Conservation (phyloP, 306 rosid species). For the Vicia faba region DNA sequence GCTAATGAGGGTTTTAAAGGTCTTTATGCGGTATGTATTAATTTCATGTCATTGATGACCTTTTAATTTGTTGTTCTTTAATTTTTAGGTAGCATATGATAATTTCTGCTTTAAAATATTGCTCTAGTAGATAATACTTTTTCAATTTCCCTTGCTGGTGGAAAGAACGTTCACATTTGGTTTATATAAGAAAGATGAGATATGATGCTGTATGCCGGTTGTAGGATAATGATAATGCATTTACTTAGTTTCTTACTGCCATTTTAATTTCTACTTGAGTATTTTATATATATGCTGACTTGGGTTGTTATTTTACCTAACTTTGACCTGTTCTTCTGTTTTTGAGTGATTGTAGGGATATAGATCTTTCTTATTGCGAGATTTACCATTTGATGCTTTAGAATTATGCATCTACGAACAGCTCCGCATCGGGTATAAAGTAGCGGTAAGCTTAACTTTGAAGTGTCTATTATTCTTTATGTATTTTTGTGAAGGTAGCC, state of each 20-base stretch:
- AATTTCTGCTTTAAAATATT: conserved; percentile 11
- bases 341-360: conserved; percentile 59
- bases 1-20: conserved; percentile 64
- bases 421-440: conserved; percentile 70
- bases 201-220: conserved; percentile 8
- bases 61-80: conserved; percentile 2
- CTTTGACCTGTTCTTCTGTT: conserved; percentile 20
- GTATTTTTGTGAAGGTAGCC: conserved; percentile 6
- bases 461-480: conserved; percentile 25
- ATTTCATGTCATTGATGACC: conserved; percentile 21
- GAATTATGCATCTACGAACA: conserved; percentile 85
- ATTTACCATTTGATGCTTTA: conserved; percentile 82
- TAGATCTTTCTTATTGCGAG: conserved; percentile 79
- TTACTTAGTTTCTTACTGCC: neutral
- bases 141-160: neutral
- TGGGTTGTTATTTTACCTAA: conserved; percentile 10
- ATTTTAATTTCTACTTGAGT: conserved; percentile 10
- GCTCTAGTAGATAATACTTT: conserved; percentile 10
- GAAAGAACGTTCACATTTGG: conserved; percentile 21
- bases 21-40: conserved; percentile 64
- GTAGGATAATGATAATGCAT: conserved; percentile 14
- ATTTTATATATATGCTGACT: conserved; percentile 7
- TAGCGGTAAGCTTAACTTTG: conserved; percentile 59
- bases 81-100: conserved; percentile 11
- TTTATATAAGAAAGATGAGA: conserved; percentile 15